phyloP scores from a whole-genome alignment of 225 moss, liverwort and hornwort genomes.

The Thuidium tamariscinum region DNA sequence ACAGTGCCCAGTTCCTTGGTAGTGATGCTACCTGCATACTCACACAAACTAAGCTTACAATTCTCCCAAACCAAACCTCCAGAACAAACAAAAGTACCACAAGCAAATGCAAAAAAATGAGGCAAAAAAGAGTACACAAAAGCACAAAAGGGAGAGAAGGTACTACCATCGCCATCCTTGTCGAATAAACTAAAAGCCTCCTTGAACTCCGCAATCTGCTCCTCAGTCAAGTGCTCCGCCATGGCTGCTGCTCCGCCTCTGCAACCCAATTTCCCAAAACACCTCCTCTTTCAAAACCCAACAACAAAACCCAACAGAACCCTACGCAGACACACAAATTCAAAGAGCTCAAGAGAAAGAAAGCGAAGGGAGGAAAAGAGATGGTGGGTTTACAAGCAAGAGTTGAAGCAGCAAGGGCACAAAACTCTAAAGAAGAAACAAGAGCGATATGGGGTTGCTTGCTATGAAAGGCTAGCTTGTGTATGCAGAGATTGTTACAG shows the following conservation, averaged over 20 bases:
- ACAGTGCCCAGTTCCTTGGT: constrained; percentile 86
- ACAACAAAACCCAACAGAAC: background rate
- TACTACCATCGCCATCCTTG: constrained; percentile 56
- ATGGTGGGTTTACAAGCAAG: background rate
- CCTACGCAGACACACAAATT: background rate
- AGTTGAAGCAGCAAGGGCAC: background rate
- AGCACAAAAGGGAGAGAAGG: background rate
- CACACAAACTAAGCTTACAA: background rate
- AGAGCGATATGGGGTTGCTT: background rate
- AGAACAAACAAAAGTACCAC: background rate
- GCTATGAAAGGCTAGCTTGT: background rate
- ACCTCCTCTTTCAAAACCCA: background rate
- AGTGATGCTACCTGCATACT: constrained; percentile 55
- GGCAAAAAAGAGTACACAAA: background rate
- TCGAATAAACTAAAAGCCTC: constrained; percentile 60
- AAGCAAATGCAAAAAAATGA: background rate
- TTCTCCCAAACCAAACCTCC: background rate
- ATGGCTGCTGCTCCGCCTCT: constrained; percentile 6
- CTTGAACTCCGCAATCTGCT: constrained; percentile 67
- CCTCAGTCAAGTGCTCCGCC: constrained; percentile 55
- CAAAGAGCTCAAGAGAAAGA: background rate
- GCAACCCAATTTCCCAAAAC: background rate
- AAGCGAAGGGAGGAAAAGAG: background rate
- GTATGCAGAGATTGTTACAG: background rate
- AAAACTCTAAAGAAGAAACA: background rate